Conservation (phyloP, 2,329 filamentous ascomycete genomes). For the Talaromyces sp. region DNA sequence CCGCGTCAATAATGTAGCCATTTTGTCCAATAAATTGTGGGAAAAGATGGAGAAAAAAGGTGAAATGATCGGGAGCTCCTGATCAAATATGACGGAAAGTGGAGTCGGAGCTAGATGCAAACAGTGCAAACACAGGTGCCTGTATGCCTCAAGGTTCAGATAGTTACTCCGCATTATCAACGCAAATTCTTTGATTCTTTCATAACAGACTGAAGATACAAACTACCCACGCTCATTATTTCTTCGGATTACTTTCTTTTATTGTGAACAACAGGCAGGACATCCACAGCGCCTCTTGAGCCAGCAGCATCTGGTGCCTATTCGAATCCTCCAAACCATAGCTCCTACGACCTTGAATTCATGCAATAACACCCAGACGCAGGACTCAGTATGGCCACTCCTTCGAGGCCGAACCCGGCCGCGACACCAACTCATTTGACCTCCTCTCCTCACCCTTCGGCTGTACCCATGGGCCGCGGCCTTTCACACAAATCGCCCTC, state of each 20-base stretch:
- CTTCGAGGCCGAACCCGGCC: constrained; percentile 40
- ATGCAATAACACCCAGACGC: not conserved
- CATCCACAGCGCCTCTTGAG: not conserved
- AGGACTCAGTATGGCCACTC: constrained; percentile 39
- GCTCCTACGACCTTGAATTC: not conserved
- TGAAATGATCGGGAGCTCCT: not conserved
- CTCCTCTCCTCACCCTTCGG: constrained; percentile 43
- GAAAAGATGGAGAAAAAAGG: not conserved
- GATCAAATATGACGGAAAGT: not conserved
- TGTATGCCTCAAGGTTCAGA: not conserved
- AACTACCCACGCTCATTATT: not conserved
- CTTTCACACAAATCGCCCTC: constrained; percentile 46
- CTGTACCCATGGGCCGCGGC: constrained; percentile 37
- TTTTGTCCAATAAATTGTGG: constrained; percentile 22
- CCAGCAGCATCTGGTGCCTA: not conserved
- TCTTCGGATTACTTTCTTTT: not conserved
- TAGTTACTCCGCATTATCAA: not conserved
- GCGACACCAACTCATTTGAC: constrained; percentile 44
- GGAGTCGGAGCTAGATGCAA: constrained; percentile 13
- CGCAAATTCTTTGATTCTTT: not conserved
- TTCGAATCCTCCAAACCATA: not conserved
- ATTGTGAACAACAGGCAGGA: not conserved
- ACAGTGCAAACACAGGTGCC: constrained; percentile 11
- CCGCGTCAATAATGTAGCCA: constrained; percentile 18
- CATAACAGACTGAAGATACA: not conserved